Evolutionary conservation across 768 basidiomycete species (phyloP), one percentile per base, ranked within the genome.

Genomic region (Cystobasidium ongulense): DNA sequence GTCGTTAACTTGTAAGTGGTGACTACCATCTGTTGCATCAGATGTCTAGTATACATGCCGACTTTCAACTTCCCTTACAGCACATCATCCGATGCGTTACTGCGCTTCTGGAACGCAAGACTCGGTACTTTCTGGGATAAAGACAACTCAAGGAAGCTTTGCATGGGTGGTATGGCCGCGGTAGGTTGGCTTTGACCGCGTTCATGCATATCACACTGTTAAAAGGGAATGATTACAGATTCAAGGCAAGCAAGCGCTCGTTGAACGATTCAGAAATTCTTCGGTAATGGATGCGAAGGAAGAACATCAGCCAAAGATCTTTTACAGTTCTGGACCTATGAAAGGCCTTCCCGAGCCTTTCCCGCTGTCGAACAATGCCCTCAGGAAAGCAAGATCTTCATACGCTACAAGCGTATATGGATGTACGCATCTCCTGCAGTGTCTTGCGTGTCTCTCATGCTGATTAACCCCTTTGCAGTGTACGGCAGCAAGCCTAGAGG

Each of bases 251-350:
- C 90, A 91, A 81, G 89, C 91, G 0, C 86, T 92, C 43, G 87
- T 94, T 62, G 90, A 91, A 80, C 92, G 93, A 81, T 94, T 94
- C 85, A 90, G 90, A 80, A 93, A 92, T 78, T 92, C 90, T 31
- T 85, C 87, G 67, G 90, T 92, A 73, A 92, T 93, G 90, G 90
- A 92, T 81, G 89, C 91, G 80, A 86, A 86, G 38, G 88, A 88
- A 79, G 85, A 86, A 36, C 59, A 90, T 88, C 86, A 89, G 27
- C 91, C 91, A 1, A 89, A 90, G 78, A 90, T 93, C 70, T 80
- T 80, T 75, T 88, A 87, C 79, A 89, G 90, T 33, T 81, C 84
- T 50, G 92, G 92, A 1, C 85, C 86, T 8, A 83, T 86, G 65
- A 86, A 88, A 81, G 92, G 92, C 7, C 83, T 88, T 27, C 86